phyloP scores from a whole-genome alignment of 2,329 filamentous ascomycete species.

The Colletotrichum sansevieriae region DNA sequence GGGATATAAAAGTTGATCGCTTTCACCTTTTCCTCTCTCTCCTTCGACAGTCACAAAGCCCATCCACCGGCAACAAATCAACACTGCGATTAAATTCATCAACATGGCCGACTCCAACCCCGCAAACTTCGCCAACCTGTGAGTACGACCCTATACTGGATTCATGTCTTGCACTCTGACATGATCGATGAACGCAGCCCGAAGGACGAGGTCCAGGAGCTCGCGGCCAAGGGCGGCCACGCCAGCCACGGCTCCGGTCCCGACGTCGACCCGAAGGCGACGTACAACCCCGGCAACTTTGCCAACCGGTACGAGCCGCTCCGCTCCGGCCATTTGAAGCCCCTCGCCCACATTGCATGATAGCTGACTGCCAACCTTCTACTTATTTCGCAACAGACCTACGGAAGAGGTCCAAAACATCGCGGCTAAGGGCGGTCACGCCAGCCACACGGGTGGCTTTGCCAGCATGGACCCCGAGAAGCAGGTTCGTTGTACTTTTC shows the following conservation, averaged over 20 bases:
- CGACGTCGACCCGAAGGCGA: constrained; percentile 6
- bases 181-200: constrained; percentile 2
- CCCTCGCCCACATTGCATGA: neutral
- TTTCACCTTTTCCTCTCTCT: neutral
- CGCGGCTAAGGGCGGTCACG: constrained; percentile 56
- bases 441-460: constrained; percentile 54
- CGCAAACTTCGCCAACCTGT: neutral
- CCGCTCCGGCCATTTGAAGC: neutral
- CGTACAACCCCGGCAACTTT: constrained; percentile 40
- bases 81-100: neutral
- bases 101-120: constrained; percentile 10
- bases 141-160: no score
- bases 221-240: constrained; percentile 57
- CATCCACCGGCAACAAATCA: neutral
- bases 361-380: neutral
- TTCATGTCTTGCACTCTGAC: neutral
- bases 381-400: constrained; percentile 45
- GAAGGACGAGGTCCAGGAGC: constrained; percentile 55
- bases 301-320: constrained; percentile 41
- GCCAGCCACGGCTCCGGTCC: constrained; percentile 46
- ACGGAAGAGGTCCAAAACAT: constrained; percentile 60
- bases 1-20: neutral
- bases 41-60: neutral
- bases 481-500: constrained; percentile 51
- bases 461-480: constrained; percentile 58